Evolutionary conservation across 2,329 filamentous ascomycete genomes (phyloP), one percentile per base, ranked within the genome.

Genomic region (Monosporascus cannonballus): DNA sequence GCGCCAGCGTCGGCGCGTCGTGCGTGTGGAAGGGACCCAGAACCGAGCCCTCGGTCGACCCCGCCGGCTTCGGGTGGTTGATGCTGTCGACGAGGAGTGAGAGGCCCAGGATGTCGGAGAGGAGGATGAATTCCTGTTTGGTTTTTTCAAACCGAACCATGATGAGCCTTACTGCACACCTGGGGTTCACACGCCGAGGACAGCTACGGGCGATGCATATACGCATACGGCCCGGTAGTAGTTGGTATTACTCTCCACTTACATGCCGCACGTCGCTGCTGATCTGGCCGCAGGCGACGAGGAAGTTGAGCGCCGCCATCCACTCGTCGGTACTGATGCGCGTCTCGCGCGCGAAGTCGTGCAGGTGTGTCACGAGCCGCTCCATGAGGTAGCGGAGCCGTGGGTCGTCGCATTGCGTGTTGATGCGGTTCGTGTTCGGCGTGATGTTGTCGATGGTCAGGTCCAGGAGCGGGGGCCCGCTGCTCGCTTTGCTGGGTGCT

Each of bases 1-100:
- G 74, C 8, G 71, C 58, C 30, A 81, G 70, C 7, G 69, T 61
- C 6, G 83, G 76, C 7, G 88, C 88, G 63, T 92, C 87, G 71
- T 92, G 87, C 1, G 86, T 90, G 74, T 93, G 88, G 75, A 92
- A 93, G 38, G 89, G 89, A 0, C 89, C 89, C 0, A 93, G 80
- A 11, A 94, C 87, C 1, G 87, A 90, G 53, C 89, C 88, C 69
- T 93, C 88, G 25, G 89, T 94, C 27, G 78, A 78, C 44, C 74
- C 69, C 0, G 81, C 65, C 0, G 87, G 88, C 67, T 90, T 93
- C 25, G 89, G 89, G 72, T 93, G 88, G 73, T 91, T 87, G 74
- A 94, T 92, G 61, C 78, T 82, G 72, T 94, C 89, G 59, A 94
- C 85, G 4, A 94, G 81, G 54, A 92, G 80, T 22, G 87, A 91